Evolutionary conservation across 140 eudicot genomes (phyloP).

Genomic region (Bidens hawaiensis): DNA sequence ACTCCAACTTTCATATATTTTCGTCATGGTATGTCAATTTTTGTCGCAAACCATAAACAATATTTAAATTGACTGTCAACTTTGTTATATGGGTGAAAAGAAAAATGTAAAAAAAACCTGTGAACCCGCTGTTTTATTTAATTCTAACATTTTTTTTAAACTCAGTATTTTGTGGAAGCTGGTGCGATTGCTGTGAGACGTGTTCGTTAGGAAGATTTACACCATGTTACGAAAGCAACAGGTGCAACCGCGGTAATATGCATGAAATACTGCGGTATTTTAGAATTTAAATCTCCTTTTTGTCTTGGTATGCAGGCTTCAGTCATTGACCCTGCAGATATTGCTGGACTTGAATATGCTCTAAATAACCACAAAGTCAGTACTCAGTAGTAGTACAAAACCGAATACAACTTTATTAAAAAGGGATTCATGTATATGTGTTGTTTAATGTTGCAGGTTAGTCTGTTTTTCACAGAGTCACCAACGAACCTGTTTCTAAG

Average conservation of each 20-base stretch:
- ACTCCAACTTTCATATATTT: too few relatives aligned
- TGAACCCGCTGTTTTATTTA: too few relatives aligned
- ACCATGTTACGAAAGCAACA: conserved; percentile 97
- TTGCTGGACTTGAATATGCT: too few relatives aligned
- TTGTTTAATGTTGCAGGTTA: conserved; percentile 40
- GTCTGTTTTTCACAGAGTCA: conserved; percentile 83
- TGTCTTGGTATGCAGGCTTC: conserved; percentile 44
- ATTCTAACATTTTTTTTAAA: neutral
- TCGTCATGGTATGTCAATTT: too few relatives aligned
- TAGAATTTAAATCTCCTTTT: neutral
- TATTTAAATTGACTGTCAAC: too few relatives aligned
- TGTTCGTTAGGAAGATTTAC: conserved; percentile 92
- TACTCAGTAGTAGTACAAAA: conserved; percentile 5
- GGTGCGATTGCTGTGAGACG: conserved; percentile 99
- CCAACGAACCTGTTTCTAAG: conserved; percentile 92
- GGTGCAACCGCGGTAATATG: conserved; percentile 82
- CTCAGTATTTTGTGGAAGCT: conserved; percentile 97
- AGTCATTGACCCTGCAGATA: conserved; percentile 80
- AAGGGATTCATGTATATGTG: neutral
- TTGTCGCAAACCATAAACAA: too few relatives aligned
- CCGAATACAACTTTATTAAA: neutral
- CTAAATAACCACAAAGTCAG: conserved; percentile 64
- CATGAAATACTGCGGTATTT: too few relatives aligned
- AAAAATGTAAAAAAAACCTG: too few relatives aligned
- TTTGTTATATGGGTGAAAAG: too few relatives aligned